Evolutionary conservation across 2,329 filamentous ascomycete genomes (phyloP).

Genomic region (Plenodomus tracheiphilus): DNA sequence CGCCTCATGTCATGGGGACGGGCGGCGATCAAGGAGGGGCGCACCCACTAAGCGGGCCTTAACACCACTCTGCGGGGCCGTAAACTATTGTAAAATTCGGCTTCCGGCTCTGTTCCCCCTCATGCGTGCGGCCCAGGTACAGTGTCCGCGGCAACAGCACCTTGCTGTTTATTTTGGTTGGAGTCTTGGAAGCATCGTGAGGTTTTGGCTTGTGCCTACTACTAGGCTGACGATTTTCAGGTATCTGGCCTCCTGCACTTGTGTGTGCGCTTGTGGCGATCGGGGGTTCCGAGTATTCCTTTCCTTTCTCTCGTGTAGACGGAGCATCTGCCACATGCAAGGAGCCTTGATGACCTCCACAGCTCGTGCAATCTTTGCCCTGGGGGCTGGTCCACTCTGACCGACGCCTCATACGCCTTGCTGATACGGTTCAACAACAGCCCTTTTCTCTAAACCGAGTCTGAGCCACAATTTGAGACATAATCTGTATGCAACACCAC

Average conservation of each 20-base stretch:
- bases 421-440: background rate
- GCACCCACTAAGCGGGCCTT: constrained; percentile 6
- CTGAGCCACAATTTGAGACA: constrained; percentile 5
- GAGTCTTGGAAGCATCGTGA: constrained; percentile 9
- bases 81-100: constrained; percentile 13
- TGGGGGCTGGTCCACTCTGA: background rate
- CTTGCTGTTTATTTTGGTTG: constrained; percentile 24
- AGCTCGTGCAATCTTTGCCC: background rate
- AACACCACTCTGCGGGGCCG: constrained; percentile 17
- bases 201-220: background rate
- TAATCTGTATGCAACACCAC: constrained; percentile 12
- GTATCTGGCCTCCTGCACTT: constrained; percentile 1
- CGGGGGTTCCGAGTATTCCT: constrained; percentile 3
- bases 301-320: background rate
- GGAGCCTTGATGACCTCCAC: constrained; percentile 7
- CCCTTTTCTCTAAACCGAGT: background rate
- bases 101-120: constrained; percentile 15
- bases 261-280: constrained; percentile 9
- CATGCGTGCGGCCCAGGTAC: constrained; percentile 12
- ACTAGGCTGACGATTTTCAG: constrained; percentile 1
- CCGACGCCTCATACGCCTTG: background rate
- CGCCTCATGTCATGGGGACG: constrained; percentile 30
- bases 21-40: constrained; percentile 31
- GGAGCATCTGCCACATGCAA: constrained; percentile 3
- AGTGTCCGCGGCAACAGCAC: constrained; percentile 15